Evolutionary conservation across 1,139 yeast genomes (phyloP).

Genomic region (Kodamaea plutei): DNA sequence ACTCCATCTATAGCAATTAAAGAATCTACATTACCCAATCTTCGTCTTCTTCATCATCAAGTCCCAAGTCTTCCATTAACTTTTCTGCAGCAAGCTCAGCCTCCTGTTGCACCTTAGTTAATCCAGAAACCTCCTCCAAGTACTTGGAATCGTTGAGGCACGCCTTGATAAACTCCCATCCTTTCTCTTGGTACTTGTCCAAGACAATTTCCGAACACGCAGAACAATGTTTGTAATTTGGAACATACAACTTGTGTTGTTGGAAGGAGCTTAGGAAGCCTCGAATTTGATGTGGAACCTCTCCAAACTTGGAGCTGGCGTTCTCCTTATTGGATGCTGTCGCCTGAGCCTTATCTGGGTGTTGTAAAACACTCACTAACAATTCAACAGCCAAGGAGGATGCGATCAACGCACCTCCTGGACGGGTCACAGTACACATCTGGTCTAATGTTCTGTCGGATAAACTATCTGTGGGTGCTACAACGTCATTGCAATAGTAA

Average conservation of each 20-base stretch:
- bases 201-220: conserved; percentile 72
- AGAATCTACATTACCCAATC: conserved; percentile 17
- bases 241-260: conserved; percentile 61
- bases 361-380: conserved; percentile 70
- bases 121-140: conserved; percentile 75
- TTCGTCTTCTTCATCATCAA: conserved; percentile 27
- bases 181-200: conserved; percentile 43
- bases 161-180: conserved; percentile 76
- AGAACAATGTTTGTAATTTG: conserved; percentile 73
- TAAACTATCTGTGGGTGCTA: conserved; percentile 85
- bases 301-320: conserved; percentile 51
- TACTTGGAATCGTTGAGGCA: conserved; percentile 65
- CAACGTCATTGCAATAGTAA: conserved; percentile 92
- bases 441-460: conserved; percentile 88
- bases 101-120: conserved; percentile 63
- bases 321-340: conserved; percentile 23
- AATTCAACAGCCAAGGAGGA: conserved; percentile 85
- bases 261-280: conserved; percentile 72
- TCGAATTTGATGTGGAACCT: conserved; percentile 82
- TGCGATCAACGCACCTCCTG: conserved; percentile 90
- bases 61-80: conserved; percentile 32
- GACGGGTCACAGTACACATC: conserved; percentile 97
- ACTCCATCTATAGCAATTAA: too few species aligned
- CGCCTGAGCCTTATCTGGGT: conserved; percentile 48
- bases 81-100: conserved; percentile 60